A percentile compares a stretch with the other conserved stretches of the same genome.
Conservation (phyloP, 768 basidiomycete species). For the Grammothele lineata region DNA sequence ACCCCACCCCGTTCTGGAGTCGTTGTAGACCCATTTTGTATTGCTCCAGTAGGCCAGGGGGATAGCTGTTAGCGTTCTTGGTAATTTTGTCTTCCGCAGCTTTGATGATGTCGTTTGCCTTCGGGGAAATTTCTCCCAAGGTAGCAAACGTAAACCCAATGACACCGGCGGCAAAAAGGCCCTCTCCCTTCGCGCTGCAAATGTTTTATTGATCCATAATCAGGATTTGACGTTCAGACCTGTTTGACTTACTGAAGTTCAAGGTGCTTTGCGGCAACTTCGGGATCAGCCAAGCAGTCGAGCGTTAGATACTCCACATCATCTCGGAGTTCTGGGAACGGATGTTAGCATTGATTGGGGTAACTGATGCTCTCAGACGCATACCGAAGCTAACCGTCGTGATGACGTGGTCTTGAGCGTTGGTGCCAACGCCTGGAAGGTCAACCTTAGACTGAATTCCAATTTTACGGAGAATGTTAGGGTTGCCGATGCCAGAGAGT, state of each 20-base stretch:
- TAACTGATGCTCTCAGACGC: background rate
- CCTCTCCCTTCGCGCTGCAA: conserved; percentile 18
- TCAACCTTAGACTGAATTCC: conserved; percentile 37
- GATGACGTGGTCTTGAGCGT: conserved; percentile 49
- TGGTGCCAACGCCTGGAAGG: conserved; percentile 46
- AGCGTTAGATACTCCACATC: conserved; percentile 20
- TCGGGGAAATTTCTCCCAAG: conserved; percentile 18
- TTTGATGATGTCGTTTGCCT: conserved; percentile 20
- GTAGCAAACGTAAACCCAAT: conserved; percentile 23
- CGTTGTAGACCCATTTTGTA: conserved; percentile 35
- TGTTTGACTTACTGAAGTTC: conserved; percentile 28
- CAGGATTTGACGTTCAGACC: too few relatives aligned
- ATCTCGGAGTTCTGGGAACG: background rate
- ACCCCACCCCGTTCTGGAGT: conserved; percentile 22
- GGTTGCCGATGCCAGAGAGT: conserved; percentile 52
- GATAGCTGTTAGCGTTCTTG: conserved; percentile 18
- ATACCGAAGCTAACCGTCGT: conserved; percentile 24
- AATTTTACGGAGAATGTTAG: conserved; percentile 33
- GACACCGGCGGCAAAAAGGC: conserved; percentile 27
- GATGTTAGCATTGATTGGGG: background rate
- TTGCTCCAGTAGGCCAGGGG: conserved; percentile 37
- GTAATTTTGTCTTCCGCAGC: conserved; percentile 23
- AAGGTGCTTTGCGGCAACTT: conserved; percentile 24
- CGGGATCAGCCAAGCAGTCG: conserved; percentile 28
- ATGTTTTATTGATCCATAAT: too few relatives aligned